phyloP scores from a whole-genome alignment of 2,329 filamentous ascomycete species.

The Diaporthe nobilis region DNA sequence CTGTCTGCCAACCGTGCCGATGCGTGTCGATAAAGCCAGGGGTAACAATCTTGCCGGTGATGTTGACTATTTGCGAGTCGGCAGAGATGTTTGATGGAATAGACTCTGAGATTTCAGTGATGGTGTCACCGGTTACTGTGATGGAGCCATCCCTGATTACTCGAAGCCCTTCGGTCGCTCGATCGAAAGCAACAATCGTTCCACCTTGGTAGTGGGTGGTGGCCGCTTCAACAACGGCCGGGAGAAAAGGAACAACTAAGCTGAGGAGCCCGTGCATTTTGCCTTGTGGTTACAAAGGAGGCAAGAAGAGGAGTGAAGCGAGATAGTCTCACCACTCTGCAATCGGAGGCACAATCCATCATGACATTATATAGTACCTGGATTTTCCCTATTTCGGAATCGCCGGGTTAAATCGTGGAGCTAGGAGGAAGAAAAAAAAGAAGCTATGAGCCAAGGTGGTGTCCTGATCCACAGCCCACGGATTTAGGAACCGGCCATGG shows the following conservation, averaged over 20 bases:
- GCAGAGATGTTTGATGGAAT: slow-evolving; percentile 49
- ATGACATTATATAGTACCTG: slow-evolving; percentile 6
- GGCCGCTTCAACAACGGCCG: slow-evolving; percentile 4
- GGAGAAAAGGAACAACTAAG: slow-evolving; percentile 3
- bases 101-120: slow-evolving; percentile 50
- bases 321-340: background rate
- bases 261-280: slow-evolving; percentile 2
- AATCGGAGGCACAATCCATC: background rate
- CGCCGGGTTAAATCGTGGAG: slow-evolving; percentile 15
- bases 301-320: background rate
- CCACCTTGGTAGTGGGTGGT: slow-evolving; percentile 46
- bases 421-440: background rate
- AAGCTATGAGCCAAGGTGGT: background rate
- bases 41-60: slow-evolving; percentile 64
- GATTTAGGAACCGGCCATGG: slow-evolving; percentile 10
- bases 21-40: slow-evolving; percentile 72
- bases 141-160: slow-evolving; percentile 58
- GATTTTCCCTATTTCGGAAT: background rate
- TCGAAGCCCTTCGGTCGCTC: slow-evolving; percentile 49
- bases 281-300: background rate
- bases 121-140: slow-evolving; percentile 56
- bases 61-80: slow-evolving; percentile 61
- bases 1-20: slow-evolving; percentile 69
- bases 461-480: slow-evolving; percentile 11
- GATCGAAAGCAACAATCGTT: slow-evolving; percentile 59